A percentile compares a stretch with the other conserved stretches of the same genome.
These are phyloP conservation scores for Yamadazyma siamensis DNA, from an alignment of 1,139 yeast genomes.

Conservation along the genomic window DNA sequence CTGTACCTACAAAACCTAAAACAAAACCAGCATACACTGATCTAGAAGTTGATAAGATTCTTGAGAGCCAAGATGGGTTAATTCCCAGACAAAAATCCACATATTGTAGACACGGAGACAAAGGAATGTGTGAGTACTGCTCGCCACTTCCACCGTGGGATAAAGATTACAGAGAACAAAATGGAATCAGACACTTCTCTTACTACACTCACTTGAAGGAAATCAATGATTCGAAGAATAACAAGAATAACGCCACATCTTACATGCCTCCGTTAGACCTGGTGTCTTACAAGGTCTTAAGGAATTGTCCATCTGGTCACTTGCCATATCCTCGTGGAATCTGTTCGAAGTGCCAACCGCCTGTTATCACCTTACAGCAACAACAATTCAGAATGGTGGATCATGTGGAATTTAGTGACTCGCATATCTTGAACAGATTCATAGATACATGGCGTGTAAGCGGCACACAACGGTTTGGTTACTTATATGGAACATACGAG, in stretches of 20 bases:
- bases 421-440: slow-evolving; percentile 71
- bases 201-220: slow-evolving; percentile 81
- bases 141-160: slow-evolving; percentile 97
- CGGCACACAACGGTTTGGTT: slow-evolving; percentile 84
- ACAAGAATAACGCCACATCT: slow-evolving; percentile 54
- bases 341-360: slow-evolving; percentile 96
- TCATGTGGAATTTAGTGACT: slow-evolving; percentile 85
- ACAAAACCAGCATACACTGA: slow-evolving; percentile 22
- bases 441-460: slow-evolving; percentile 89
- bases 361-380: slow-evolving; percentile 87
- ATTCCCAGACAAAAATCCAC: slow-evolving; percentile 60
- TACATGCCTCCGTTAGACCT: slow-evolving; percentile 79
- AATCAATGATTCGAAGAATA: slow-evolving; percentile 66
- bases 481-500: slow-evolving; percentile 78
- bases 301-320: slow-evolving; percentile 75
- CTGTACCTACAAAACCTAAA: slow-evolving; percentile 6
- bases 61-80: slow-evolving; percentile 69
- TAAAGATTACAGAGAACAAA: slow-evolving; percentile 64
- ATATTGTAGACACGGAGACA: slow-evolving; percentile 83
- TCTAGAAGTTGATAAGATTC: slow-evolving; percentile 60
- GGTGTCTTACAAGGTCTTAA: slow-evolving; percentile 63
- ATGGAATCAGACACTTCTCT: slow-evolving; percentile 83
- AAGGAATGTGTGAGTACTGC: slow-evolving; percentile 98
- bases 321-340: slow-evolving; percentile 93
- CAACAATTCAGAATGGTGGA: slow-evolving; percentile 95